Evolutionary conservation across 2,329 filamentous ascomycete species (phyloP).

Genomic region (Ophiostoma tasmaniense): DNA sequence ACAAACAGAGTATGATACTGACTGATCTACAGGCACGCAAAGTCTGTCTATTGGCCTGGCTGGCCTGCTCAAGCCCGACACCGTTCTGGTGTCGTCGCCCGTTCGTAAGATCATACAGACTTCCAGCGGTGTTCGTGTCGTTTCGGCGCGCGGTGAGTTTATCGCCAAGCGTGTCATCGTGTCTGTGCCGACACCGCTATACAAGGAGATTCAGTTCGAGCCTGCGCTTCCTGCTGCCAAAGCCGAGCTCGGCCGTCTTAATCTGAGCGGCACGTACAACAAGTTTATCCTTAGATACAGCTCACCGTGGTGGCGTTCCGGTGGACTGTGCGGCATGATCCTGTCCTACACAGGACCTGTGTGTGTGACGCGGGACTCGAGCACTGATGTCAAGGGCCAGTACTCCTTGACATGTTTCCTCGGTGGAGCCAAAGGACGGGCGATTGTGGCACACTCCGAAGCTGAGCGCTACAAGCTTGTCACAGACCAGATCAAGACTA

Average conservation of each 20-base stretch:
- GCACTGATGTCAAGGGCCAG: slow-evolving; percentile 23
- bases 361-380: slow-evolving; percentile 12
- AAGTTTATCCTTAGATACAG: slow-evolving; percentile 41
- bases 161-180: slow-evolving; percentile 15
- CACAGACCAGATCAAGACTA: slow-evolving; percentile 8
- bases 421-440: slow-evolving; percentile 28
- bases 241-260: slow-evolving; percentile 26
- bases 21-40: slow-evolving; percentile 28
- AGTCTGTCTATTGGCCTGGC: slow-evolving; percentile 18
- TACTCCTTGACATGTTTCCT: slow-evolving; percentile 36
- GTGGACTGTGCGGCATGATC: slow-evolving; percentile 36
- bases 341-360: slow-evolving; percentile 16
- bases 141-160: slow-evolving; percentile 12
- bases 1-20: background rate
- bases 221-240: slow-evolving; percentile 32
- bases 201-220: slow-evolving; percentile 34
- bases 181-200: slow-evolving; percentile 17
- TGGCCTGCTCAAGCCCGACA: slow-evolving; percentile 3
- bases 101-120: slow-evolving; percentile 12
- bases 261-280: slow-evolving; percentile 40
- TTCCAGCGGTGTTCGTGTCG: background rate
- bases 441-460: slow-evolving; percentile 25
- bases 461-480: slow-evolving; percentile 4
- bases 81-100: slow-evolving; percentile 9
- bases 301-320: slow-evolving; percentile 31